These are phyloP conservation scores for Mitosporidium daphniae DNA, from an alignment of 371 early-diverging fungal genomes.

Conservation along the genomic window DNA sequence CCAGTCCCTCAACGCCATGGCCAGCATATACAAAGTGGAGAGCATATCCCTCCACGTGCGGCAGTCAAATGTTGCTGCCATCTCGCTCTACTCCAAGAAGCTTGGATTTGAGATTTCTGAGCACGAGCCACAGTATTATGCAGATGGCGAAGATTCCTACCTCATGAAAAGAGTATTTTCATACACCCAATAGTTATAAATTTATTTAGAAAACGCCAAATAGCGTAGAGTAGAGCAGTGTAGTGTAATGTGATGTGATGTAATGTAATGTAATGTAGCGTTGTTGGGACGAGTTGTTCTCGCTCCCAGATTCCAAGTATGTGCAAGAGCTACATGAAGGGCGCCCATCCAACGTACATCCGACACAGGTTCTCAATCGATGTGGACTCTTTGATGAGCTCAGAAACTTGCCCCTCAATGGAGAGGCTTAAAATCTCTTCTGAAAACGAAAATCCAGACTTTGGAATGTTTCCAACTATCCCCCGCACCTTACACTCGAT, in stretches of 20 bases:
- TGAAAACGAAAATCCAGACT: too few species aligned
- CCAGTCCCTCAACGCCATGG: conserved; percentile 55
- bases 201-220: too few species aligned
- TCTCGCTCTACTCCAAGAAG: conserved; percentile 51
- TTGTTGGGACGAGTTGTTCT: too few species aligned
- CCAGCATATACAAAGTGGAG: conserved; percentile 37
- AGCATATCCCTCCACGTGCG: conserved; percentile 68
- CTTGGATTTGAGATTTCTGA: conserved; percentile 53
- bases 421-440: conserved; percentile 2
- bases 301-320: background rate
- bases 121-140: conserved; percentile 71
- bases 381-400: conserved; percentile 7
- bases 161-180: too few species aligned
- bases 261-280: too few species aligned
- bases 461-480: too few species aligned
- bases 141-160: conserved; percentile 86
- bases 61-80: conserved; percentile 58
- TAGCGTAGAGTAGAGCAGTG: too few species aligned
- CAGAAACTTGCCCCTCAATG: conserved; percentile 4
- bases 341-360: conserved; percentile 12
- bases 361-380: conserved; percentile 5
- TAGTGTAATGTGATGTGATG: too few species aligned
- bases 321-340: conserved; percentile 6
- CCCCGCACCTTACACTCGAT: conserved; percentile 5
- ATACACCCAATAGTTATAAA: too few species aligned